A percentile compares a stretch with the other conserved stretches of the same genome.
These are phyloP conservation scores for Aureobasidium sp. DNA, from an alignment of 2,329 filamentous ascomycete genomes.

Conservation along the genomic window DNA sequence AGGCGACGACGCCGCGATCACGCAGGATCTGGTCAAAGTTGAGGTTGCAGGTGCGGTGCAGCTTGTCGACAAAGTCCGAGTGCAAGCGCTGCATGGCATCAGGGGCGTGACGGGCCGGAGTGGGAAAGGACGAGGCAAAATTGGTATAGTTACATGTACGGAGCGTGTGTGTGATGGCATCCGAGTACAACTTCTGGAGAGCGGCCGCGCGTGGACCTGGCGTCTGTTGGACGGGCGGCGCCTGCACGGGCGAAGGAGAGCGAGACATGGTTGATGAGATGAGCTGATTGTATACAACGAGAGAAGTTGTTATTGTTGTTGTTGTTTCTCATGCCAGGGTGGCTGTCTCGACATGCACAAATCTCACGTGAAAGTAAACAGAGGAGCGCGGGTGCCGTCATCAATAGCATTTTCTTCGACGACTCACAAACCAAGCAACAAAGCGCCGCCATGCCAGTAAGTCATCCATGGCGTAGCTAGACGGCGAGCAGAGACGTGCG, in stretches of 20 bases:
- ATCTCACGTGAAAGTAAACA: not conserved
- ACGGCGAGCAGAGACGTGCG: not conserved
- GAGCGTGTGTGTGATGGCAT: constrained; percentile 51
- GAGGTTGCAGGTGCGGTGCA: constrained; percentile 47
- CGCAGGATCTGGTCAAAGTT: constrained; percentile 54
- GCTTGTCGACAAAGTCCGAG: constrained; percentile 45
- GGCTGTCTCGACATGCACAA: not conserved
- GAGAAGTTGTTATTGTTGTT: too few species aligned
- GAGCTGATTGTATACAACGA: too few species aligned
- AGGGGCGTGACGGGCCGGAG: constrained; percentile 48
- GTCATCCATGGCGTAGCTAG: not conserved
- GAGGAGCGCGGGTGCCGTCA: too few species aligned
- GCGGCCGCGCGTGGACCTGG: constrained; percentile 53
- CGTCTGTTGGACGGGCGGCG: constrained; percentile 43
- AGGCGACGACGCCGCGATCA: constrained; percentile 47
- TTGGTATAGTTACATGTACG: constrained; percentile 52
- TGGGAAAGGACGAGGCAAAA: constrained; percentile 56
- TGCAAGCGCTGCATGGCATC: constrained; percentile 48
- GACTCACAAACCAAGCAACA: not conserved
- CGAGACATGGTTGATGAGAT: too few species aligned
- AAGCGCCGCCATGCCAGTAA: constrained; percentile 3
- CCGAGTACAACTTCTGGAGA: constrained; percentile 50
- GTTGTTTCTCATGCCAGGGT: not conserved
- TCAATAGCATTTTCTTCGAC: not conserved
- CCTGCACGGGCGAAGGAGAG: constrained; percentile 43